These are phyloP conservation scores for Dothistroma pini DNA, from an alignment of 2,329 filamentous ascomycete species.

Conservation along the genomic window DNA sequence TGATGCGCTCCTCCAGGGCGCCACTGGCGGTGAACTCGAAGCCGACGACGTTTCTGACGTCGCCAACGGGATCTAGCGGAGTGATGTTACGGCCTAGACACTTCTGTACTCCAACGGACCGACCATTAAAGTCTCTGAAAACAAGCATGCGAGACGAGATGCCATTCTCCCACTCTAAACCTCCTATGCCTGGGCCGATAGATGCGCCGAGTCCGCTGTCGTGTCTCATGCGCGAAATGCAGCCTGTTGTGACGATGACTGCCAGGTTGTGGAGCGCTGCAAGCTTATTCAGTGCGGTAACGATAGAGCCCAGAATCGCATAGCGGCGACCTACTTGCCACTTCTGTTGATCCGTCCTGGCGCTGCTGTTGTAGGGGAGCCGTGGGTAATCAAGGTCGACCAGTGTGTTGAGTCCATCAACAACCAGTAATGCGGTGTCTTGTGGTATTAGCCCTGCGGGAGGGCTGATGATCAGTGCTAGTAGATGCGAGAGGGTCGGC, in stretches of 20 bases:
- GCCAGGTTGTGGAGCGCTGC: slow-evolving; percentile 70
- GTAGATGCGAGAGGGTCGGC: slow-evolving; percentile 59
- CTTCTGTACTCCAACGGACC: slow-evolving; percentile 46
- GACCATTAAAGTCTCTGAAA: slow-evolving; percentile 65
- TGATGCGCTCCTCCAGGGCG: slow-evolving; percentile 36
- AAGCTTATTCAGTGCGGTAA: slow-evolving; percentile 61
- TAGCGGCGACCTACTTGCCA: slow-evolving; percentile 51
- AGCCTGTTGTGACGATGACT: slow-evolving; percentile 73
- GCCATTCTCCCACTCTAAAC: slow-evolving; percentile 74
- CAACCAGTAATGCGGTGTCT: slow-evolving; percentile 64
- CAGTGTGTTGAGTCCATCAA: slow-evolving; percentile 74
- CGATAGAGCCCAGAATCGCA: slow-evolving; percentile 64
- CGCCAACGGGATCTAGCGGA: slow-evolving; percentile 36
- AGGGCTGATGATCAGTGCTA: slow-evolving; percentile 71
- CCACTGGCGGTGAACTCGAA: slow-evolving; percentile 42
- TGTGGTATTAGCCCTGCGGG: slow-evolving; percentile 59
- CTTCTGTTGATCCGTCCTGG: slow-evolving; percentile 43
- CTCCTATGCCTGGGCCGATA: slow-evolving; percentile 70
- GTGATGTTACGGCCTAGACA: slow-evolving; percentile 37
- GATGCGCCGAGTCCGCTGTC: slow-evolving; percentile 53
- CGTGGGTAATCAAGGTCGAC: slow-evolving; percentile 75
- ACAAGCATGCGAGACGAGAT: slow-evolving; percentile 70
- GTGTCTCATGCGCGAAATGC: slow-evolving; percentile 72
- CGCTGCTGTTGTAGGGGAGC: slow-evolving; percentile 31
- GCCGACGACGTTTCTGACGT: slow-evolving; percentile 49